These are phyloP conservation scores for Aspergillus wentii DNA, from an alignment of 495 filamentous ascomycete genomes.

Conservation along the genomic window DNA sequence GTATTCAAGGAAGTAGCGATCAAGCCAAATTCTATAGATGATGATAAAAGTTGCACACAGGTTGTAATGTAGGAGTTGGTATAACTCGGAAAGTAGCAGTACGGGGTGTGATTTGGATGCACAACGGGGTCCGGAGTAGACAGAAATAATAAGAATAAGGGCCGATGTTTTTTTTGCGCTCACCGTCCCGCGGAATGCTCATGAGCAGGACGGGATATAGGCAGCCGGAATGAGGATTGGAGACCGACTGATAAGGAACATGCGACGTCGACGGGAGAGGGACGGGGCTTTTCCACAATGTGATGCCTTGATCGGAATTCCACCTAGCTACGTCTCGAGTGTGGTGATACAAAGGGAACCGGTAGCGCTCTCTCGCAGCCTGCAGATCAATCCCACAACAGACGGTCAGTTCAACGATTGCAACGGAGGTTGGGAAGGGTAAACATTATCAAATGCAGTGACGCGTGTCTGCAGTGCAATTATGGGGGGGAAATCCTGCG, in stretches of 20 bases:
- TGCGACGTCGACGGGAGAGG: background rate
- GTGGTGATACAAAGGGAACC: too few species aligned
- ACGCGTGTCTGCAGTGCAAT: conserved; percentile 30
- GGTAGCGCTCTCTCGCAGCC: too few species aligned
- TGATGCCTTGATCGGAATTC: too few species aligned
- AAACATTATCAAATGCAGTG: conserved; percentile 15
- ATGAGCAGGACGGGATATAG: background rate
- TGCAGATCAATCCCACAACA: too few species aligned
- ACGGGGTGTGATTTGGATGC: too few species aligned
- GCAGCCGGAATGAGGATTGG: conserved; percentile 1
- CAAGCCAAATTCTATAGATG: too few species aligned
- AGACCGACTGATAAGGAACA: conserved; percentile 4
- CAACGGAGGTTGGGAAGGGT: background rate
- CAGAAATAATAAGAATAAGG: too few species aligned
- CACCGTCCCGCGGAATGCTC: conserved; percentile 4
- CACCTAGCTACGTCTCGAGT: conserved; percentile 3
- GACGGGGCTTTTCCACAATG: too few species aligned
- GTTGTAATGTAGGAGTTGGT: too few species aligned
- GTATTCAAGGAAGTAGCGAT: background rate
- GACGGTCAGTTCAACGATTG: conserved; percentile 10
- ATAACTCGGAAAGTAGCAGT: too few species aligned
- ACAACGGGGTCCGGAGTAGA: too few species aligned
- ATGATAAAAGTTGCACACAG: too few species aligned
- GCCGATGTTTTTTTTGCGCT: conserved; percentile 4
- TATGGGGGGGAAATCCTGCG: conserved; percentile 9